phyloP scores from a whole-genome alignment of 805 yeast species.

The Nakazawaea sp. region DNA sequence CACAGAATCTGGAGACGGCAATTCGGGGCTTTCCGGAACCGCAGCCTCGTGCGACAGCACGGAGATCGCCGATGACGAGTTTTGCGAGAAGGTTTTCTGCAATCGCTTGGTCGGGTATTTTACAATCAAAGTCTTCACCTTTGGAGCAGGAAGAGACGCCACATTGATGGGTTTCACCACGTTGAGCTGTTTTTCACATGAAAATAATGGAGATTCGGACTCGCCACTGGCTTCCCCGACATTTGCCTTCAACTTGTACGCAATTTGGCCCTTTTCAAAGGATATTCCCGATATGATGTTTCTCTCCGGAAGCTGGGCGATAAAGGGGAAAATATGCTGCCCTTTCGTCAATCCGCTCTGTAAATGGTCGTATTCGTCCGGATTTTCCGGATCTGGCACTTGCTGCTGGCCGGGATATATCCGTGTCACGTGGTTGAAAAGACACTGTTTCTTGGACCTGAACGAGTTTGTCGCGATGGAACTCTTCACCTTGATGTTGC shows the following conservation, averaged over 20 bases:
- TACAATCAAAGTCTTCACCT: constrained; percentile 57
- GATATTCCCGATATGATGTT: constrained; percentile 68
- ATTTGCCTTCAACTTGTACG: constrained; percentile 54
- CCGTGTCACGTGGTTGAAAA: constrained; percentile 53
- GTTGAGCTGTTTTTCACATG: constrained; percentile 51
- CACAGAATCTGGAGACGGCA: constrained; percentile 8
- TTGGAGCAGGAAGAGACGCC: constrained; percentile 54
- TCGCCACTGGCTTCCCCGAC: constrained; percentile 14
- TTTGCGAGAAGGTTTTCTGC: constrained; percentile 31
- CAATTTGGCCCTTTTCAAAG: constrained; percentile 81
- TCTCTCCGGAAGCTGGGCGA: constrained; percentile 70
- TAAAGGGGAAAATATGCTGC: constrained; percentile 83
- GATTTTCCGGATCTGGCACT: constrained; percentile 16
- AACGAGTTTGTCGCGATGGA: constrained; percentile 43
- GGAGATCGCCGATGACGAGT: constrained; percentile 18
- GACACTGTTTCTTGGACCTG: constrained; percentile 40
- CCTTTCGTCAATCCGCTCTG: constrained; percentile 63
- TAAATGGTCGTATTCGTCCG: constrained; percentile 15
- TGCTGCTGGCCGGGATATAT: constrained; percentile 39
- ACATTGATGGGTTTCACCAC: constrained; percentile 74
- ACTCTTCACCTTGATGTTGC: constrained; percentile 49
- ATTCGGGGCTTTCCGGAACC: neutral
- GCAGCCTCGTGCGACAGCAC: constrained; percentile 1
- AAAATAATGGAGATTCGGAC: constrained; percentile 23
- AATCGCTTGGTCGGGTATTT: constrained; percentile 41